These are phyloP conservation scores for Capniomyces stellatus DNA, from an alignment of 371 early-diverging fungal species.

Conservation along the genomic window DNA sequence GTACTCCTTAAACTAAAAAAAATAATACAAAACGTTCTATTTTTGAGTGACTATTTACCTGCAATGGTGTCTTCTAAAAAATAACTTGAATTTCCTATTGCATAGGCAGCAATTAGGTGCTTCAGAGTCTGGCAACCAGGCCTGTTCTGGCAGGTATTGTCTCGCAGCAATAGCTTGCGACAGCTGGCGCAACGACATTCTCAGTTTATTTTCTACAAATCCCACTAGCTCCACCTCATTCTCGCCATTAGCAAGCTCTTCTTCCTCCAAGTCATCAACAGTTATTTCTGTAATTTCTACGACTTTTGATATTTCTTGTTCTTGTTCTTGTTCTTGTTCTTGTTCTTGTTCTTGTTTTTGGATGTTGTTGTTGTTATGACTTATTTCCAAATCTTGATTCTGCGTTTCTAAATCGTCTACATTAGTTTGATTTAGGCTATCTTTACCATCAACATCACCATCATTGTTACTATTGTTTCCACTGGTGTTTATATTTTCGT, in stretches of 20 bases:
- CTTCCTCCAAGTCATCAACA: no score
- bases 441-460: no score
- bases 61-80: slow-evolving; percentile 60
- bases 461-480: no score
- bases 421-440: no score
- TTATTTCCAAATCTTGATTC: no score
- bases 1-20: slow-evolving; percentile 3
- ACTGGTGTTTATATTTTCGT: no score
- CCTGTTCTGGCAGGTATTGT: slow-evolving; percentile 23
- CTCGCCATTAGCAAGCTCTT: neutral
- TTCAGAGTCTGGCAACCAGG: slow-evolving; percentile 57
- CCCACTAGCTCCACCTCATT: neutral
- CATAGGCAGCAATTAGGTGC: slow-evolving; percentile 45
- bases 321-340: neutral
- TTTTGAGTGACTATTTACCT: slow-evolving; percentile 7
- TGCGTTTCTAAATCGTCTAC: no score
- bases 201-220: neutral
- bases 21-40: slow-evolving; percentile 1
- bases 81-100: slow-evolving; percentile 36
- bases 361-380: no score
- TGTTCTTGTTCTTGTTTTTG: no score
- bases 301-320: neutral
- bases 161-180: neutral
- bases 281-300: neutral
- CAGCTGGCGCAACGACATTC: neutral